Base-by-base conservation (phyloP, 2,329 filamentous ascomycete genomes). In the Ambrosiella xylebori region DNA sequence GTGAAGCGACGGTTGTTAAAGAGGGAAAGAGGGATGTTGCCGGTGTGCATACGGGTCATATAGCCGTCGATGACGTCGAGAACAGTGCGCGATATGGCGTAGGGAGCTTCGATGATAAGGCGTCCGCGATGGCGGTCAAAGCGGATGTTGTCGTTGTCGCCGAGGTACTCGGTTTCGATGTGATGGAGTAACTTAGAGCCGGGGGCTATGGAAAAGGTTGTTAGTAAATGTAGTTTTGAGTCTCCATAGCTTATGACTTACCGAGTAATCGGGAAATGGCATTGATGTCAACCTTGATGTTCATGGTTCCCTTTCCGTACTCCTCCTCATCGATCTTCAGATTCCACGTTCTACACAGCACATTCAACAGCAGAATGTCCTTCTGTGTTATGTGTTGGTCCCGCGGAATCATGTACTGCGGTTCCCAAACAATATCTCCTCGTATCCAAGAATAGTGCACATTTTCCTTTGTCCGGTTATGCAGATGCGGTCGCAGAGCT, bases 311-410 rank as follows among this genome's bases (percentile, higher is more conserved):
- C 2, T 71, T 64, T 5, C 68, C 68, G 17, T 72, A 68, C 12
- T 71, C 64, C 13, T 75, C 64, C 61, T 78, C 74, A 57, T 71
- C 68, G 1, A 74, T 71, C 7, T 72, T 69, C n/a, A 81, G 62
- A 2, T 68, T 70, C 78, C 78, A 81, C 59, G 70, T 72, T 27
- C 71, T 66, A 11, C 70, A 69, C 68, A 81, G 68, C 57, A 81
- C 66, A 58, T 66, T 67, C 13, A 73, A 61, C 0, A 68, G 73
- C 9, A 73, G 64, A 36, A 62, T 68, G 44, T 71, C 65, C 64
- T 80, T 81, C 3, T 63, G 62, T 12, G 63, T 63, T 40, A 63
- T 50, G 15, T 47, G 3, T 2, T 27, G 7, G 6, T 39, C 15
- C 7, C 9, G 39, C 7, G 47, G 27, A 1, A 55, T 37, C 7